Evolutionary conservation across 163 green algal species (phyloP).

Genomic region (Scenedesmus sp.): DNA sequence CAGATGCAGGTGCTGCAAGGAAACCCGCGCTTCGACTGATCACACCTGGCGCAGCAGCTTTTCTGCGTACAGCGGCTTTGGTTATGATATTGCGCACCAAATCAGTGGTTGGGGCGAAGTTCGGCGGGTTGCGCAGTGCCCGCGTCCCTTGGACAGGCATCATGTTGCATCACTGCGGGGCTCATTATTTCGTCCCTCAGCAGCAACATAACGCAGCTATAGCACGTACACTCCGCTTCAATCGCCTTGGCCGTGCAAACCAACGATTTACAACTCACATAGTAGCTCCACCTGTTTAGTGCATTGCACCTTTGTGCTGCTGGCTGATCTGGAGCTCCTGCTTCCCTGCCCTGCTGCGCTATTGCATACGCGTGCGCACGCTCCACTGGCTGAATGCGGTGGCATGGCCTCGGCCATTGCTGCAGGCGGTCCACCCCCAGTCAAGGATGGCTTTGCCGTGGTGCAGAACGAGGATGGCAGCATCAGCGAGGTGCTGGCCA

Average conservation of each 20-base stretch:
- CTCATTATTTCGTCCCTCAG: not conserved
- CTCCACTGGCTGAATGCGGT: not conserved
- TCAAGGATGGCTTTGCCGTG: not conserved
- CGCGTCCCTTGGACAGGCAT: not conserved
- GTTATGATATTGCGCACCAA: not conserved
- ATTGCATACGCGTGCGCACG: not conserved
- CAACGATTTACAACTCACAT: too few species aligned
- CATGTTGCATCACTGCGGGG: not conserved
- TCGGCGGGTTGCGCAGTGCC: not conserved
- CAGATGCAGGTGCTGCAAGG: not conserved
- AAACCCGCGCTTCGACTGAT: not conserved
- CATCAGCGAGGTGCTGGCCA: conserved; percentile 63
- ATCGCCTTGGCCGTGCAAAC: not conserved
- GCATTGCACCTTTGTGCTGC: not conserved
- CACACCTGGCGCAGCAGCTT: not conserved
- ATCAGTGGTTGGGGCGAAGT: too few species aligned
- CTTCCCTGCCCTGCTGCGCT: not conserved
- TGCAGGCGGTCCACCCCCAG: conserved; percentile 14
- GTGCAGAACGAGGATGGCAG: conserved; percentile 41
- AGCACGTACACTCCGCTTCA: not conserved
- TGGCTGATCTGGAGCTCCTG: not conserved
- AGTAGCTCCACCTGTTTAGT: not conserved
- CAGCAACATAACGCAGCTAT: not conserved
- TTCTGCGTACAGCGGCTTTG: not conserved
- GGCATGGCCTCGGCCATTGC: not conserved